A percentile compares a stretch with the other conserved stretches of the same genome.
Evolutionary conservation across 495 filamentous ascomycete genomes (phyloP).

Genomic region (Podospora pseudocomata): DNA sequence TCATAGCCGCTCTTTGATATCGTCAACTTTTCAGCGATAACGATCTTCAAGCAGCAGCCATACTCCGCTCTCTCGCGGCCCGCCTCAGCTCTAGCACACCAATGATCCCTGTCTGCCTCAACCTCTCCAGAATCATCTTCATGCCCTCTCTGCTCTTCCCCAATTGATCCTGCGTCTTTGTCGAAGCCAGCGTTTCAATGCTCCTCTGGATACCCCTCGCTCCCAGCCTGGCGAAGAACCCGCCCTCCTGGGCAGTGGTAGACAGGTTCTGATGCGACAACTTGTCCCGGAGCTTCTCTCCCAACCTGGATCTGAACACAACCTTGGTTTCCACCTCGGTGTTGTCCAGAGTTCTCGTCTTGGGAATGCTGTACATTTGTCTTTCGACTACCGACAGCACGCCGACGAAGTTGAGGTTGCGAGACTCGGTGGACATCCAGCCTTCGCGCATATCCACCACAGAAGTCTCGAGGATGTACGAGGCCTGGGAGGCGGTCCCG

Average conservation of each 20-base stretch:
- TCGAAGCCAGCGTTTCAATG: conserved; percentile 84
- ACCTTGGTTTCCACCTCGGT: conserved; percentile 84
- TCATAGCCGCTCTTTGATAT: not conserved
- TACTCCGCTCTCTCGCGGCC: conserved; percentile 28
- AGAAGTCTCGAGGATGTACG: conserved; percentile 89
- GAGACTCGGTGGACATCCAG: conserved; percentile 80
- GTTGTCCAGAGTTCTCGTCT: conserved; percentile 41
- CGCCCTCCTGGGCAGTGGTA: conserved; percentile 28
- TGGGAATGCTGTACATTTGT: conserved; percentile 65
- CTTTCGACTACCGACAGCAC: conserved; percentile 89
- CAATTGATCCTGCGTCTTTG: conserved; percentile 76
- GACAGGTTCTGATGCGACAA: conserved; percentile 27
- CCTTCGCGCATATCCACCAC: conserved; percentile 85
- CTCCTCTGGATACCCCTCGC: conserved; percentile 78
- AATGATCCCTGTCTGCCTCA: conserved; percentile 73
- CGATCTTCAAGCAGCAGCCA: conserved; percentile 20
- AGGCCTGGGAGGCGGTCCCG: conserved; percentile 69
- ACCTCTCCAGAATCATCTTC: conserved; percentile 84
- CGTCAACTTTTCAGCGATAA: not conserved
- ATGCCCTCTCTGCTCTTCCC: conserved; percentile 90
- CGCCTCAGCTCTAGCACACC: conserved; percentile 85
- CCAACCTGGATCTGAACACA: conserved; percentile 77
- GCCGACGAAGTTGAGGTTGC: conserved; percentile 85
- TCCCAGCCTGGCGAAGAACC: conserved; percentile 57
- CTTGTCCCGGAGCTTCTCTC: conserved; percentile 61